Conservation (phyloP, 805 yeast species). For the Barnettozyma vustinii region DNA sequence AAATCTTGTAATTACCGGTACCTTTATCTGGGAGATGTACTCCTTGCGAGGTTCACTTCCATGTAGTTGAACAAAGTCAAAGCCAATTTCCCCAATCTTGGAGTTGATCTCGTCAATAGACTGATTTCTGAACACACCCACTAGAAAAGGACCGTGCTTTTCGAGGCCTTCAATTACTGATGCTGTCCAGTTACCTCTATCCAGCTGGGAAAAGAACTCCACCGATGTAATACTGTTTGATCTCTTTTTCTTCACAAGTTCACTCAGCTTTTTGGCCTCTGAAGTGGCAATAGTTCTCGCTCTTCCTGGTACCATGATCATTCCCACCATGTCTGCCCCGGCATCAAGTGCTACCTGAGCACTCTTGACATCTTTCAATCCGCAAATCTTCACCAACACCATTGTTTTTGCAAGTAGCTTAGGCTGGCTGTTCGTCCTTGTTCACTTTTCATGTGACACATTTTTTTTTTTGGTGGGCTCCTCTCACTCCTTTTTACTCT, state of each 20-base stretch:
- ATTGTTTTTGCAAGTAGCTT: no score
- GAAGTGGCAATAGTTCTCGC: slow-evolving; percentile 56
- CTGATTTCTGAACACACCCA: slow-evolving; percentile 91
- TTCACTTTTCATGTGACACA: not conserved
- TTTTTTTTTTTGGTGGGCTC: not conserved
- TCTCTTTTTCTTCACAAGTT: slow-evolving; percentile 24
- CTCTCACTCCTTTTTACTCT: not conserved
- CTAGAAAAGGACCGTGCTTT: slow-evolving; percentile 58
- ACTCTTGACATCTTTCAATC: slow-evolving; percentile 60
- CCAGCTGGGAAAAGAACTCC: not conserved
- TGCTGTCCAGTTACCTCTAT: slow-evolving; percentile 2
- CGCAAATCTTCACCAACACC: slow-evolving; percentile 78
- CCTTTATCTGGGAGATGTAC: slow-evolving; percentile 27
- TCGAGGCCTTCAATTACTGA: slow-evolving; percentile 17
- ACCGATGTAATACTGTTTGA: not conserved
- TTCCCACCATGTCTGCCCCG: slow-evolving; percentile 79
- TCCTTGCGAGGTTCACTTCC: slow-evolving; percentile 60
- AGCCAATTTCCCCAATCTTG: slow-evolving; percentile 34
- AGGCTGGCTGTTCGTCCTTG: not conserved
- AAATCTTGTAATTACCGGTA: slow-evolving; percentile 71
- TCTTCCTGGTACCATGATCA: slow-evolving; percentile 81
- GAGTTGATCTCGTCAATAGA: slow-evolving; percentile 51
- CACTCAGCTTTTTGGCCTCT: slow-evolving; percentile 43
- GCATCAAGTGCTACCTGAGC: slow-evolving; percentile 63
- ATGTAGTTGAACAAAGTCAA: slow-evolving; percentile 86